Conservation (phyloP, 1,284 basidiomycete genomes). For the Grifola frondosa region DNA sequence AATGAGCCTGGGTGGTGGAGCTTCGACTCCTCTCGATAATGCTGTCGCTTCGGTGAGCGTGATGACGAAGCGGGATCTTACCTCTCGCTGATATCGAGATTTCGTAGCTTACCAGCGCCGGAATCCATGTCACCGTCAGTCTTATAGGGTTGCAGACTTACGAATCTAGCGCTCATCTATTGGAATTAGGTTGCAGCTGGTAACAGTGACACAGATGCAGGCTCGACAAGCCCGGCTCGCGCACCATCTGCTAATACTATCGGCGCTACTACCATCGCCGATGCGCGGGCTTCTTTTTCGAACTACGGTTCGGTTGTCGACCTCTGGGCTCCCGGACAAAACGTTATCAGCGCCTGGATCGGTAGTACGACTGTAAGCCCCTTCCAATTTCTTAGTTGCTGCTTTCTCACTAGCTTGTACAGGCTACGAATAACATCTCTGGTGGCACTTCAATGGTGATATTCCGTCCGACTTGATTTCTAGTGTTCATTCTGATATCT, state of each 20-base stretch:
- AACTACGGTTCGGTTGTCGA: conserved; percentile 37
- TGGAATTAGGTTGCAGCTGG: conserved; percentile 21
- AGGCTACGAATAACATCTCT: conserved; percentile 31
- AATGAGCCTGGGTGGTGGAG: conserved; percentile 72
- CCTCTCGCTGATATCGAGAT: neutral
- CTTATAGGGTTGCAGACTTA: neutral
- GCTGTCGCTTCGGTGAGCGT: conserved; percentile 44
- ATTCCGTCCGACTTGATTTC: neutral
- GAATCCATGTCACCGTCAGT: conserved; percentile 32
- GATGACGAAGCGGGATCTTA: too few relatives aligned
- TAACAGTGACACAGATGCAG: conserved; percentile 30
- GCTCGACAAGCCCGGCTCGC: conserved; percentile 32
- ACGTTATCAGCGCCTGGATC: conserved; percentile 35
- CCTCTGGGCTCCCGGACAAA: conserved; percentile 37
- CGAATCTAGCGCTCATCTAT: neutral
- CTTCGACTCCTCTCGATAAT: conserved; percentile 60
- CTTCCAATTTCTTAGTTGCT: neutral
- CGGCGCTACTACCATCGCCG: conserved; percentile 56
- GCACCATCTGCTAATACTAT: conserved; percentile 59
- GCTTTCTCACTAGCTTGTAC: neutral
- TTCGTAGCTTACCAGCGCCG: conserved; percentile 21
- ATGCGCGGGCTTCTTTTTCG: conserved; percentile 39
- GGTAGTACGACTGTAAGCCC: conserved; percentile 26
- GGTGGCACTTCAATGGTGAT: conserved; percentile 34
- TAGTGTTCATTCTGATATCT: neutral